These are phyloP conservation scores for Metarhizium guizhouense DNA, from an alignment of 2,329 filamentous ascomycete species.

Conservation along the genomic window DNA sequence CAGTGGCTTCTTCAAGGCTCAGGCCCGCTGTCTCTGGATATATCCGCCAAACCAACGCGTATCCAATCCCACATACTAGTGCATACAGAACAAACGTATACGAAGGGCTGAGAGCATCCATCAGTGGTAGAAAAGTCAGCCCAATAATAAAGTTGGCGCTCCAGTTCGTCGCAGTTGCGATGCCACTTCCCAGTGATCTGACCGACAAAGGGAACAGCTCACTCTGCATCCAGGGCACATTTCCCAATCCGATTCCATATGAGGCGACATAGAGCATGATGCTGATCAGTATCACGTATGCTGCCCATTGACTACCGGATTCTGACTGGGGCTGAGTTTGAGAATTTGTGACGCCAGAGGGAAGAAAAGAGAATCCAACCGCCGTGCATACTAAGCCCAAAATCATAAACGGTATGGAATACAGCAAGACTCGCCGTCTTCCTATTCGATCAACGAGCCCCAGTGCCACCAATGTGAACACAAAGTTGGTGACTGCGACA, in stretches of 20 bases:
- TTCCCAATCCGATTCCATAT: conserved; percentile 82
- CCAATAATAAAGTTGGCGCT: conserved; percentile 77
- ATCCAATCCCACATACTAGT: conserved; percentile 57
- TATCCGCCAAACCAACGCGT: conserved; percentile 58
- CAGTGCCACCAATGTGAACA: conserved; percentile 69
- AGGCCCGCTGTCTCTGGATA: conserved; percentile 85
- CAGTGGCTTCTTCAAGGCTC: conserved; percentile 70
- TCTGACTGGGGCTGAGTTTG: conserved; percentile 11
- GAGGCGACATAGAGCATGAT: conserved; percentile 78
- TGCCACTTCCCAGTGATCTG: conserved; percentile 60
- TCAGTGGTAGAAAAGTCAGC: conserved; percentile 79
- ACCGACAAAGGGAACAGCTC: conserved; percentile 79
- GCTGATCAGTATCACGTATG: conserved; percentile 56
- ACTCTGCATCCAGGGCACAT: conserved; percentile 93
- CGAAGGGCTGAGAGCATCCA: conserved; percentile 63
- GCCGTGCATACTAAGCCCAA: conserved; percentile 62
- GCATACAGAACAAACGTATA: conserved; percentile 82
- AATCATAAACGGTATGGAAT: conserved; percentile 78
- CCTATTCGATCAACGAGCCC: conserved; percentile 72
- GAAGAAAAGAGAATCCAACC: conserved; percentile 60
- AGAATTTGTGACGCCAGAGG: conserved; percentile 24
- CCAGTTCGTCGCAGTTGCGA: conserved; percentile 81
- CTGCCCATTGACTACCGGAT: conserved; percentile 23
- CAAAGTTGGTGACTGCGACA: conserved; percentile 75
- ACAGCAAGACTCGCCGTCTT: conserved; percentile 69